phyloP scores from a whole-genome alignment of 192 early-diverging fungal species.

The Rhizophagus prolifer region DNA sequence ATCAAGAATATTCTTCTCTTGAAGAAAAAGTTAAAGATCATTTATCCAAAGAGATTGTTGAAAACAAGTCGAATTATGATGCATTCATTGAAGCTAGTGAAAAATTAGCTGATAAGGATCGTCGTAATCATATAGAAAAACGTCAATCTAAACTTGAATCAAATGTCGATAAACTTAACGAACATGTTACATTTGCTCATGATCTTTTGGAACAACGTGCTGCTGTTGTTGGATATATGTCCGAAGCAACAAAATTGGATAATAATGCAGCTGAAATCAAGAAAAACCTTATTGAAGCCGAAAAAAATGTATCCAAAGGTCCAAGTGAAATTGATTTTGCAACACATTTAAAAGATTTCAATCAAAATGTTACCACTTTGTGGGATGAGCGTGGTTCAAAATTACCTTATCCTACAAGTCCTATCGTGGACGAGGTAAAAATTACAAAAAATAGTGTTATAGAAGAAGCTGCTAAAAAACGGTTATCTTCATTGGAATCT shows the following conservation, averaged over 20 bases:
- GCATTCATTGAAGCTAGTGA: constrained; percentile 20
- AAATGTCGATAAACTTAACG: constrained; percentile 10
- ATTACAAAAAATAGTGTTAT: constrained; percentile 7
- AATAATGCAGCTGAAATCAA: background rate
- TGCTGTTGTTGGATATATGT: constrained; percentile 15
- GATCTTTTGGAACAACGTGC: constrained; percentile 15
- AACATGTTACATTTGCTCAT: constrained; percentile 6
- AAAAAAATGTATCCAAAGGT: constrained; percentile 12
- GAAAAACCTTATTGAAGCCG: constrained; percentile 12
- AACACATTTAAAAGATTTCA: constrained; percentile 18
- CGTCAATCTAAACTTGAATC: constrained; percentile 25
- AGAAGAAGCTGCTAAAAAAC: constrained; percentile 10
- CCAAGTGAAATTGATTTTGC: constrained; percentile 26
- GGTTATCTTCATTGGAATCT: background rate
- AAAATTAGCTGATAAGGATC: constrained; percentile 19
- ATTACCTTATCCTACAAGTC: constrained; percentile 15
- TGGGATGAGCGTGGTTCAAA: constrained; percentile 23
- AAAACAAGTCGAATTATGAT: constrained; percentile 8
- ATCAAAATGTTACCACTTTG: background rate
- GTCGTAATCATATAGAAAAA: constrained; percentile 2
- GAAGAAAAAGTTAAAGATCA: constrained; percentile 15
- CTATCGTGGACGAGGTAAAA: constrained; percentile 15
- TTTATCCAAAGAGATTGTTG: background rate
- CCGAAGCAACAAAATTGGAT: constrained; percentile 12
- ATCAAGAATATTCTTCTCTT: background rate